Percentiles rank a stretch among this genome's conserved stretches.
Conservation (phyloP, 306 rosid species). For the Fagus crenata region DNA sequence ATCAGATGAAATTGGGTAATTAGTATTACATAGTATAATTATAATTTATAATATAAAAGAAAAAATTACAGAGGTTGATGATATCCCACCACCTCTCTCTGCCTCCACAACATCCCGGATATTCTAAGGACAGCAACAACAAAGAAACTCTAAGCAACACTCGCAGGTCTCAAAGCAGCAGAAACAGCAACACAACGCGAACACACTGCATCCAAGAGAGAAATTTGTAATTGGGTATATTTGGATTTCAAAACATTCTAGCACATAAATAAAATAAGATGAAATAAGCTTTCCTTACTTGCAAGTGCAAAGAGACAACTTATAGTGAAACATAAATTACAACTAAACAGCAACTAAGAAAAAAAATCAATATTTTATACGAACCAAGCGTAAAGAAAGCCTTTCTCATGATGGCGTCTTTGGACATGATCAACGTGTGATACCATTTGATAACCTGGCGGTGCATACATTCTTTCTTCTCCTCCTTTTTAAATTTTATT, state of each 20-base stretch:
- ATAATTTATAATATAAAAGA: no score
- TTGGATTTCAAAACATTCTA: no score
- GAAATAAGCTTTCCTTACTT: no score
- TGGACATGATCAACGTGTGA: conserved; percentile 31
- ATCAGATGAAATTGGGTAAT: no score
- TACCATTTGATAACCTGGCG: conserved; percentile 26
- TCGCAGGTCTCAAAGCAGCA: conserved; percentile 39
- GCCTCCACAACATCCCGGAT: no score
- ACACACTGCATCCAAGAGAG: conserved; percentile 20
- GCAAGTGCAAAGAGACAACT: no score
- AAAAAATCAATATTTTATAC: conserved; percentile 8
- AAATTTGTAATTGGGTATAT: no score
- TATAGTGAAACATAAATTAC: no score
- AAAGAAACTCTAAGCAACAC: conserved; percentile 31
- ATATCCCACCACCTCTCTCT: no score
- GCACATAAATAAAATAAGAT: no score
- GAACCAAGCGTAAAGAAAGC: conserved; percentile 42
- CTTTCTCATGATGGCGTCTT: conserved; percentile 39
- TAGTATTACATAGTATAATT: no score
- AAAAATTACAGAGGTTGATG: no score
- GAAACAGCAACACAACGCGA: conserved; percentile 35
- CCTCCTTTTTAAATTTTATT: not conserved
- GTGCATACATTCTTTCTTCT: conserved; percentile 16
- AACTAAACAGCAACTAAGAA: not conserved
- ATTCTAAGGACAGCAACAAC: conserved; percentile 31